Conservation (phyloP, 1,139 yeast genomes). For the Geotrichum restrictum region DNA sequence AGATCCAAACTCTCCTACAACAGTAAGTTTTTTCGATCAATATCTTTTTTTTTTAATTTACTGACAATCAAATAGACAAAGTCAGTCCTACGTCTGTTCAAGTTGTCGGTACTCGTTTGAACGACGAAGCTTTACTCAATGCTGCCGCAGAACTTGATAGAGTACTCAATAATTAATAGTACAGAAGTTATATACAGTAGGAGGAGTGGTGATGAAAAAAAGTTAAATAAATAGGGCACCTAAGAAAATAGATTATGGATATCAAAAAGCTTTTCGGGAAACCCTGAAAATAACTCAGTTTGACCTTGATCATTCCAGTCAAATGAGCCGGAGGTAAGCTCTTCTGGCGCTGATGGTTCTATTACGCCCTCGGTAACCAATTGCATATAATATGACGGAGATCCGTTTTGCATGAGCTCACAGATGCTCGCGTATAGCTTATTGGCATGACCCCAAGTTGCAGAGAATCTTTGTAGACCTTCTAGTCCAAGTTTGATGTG, state of each 20-base stretch:
- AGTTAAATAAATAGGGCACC: background rate
- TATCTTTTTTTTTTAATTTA: background rate
- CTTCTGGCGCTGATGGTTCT: background rate
- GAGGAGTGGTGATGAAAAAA: background rate
- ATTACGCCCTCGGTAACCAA: slow-evolving; percentile 9
- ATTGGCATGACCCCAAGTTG: slow-evolving; percentile 15
- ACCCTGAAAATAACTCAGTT: slow-evolving; percentile 11
- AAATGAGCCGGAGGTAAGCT: background rate
- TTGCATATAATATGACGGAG: slow-evolving; percentile 18
- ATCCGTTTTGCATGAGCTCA: slow-evolving; percentile 17
- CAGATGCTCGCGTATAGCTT: slow-evolving; percentile 17
- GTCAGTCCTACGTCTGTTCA: slow-evolving; percentile 20
- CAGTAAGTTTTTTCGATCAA: background rate
- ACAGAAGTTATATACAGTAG: background rate
- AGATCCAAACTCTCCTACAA: slow-evolving; percentile 9
- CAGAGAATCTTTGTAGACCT: slow-evolving; percentile 10
- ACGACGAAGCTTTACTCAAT: slow-evolving; percentile 15
- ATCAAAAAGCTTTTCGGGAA: slow-evolving; percentile 18
- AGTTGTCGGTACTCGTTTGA: slow-evolving; percentile 17
- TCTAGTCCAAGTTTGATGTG: slow-evolving; percentile 12
- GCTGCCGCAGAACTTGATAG: slow-evolving; percentile 14
- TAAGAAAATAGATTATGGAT: slow-evolving; percentile 5
- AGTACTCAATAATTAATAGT: slow-evolving; percentile 2
- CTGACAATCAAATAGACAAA: slow-evolving; percentile 6
- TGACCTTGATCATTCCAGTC: background rate